A percentile compares a stretch with the other conserved stretches of the same genome.
Conservation (phyloP, 805 yeast genomes). For the Suhomyces vadensis region DNA sequence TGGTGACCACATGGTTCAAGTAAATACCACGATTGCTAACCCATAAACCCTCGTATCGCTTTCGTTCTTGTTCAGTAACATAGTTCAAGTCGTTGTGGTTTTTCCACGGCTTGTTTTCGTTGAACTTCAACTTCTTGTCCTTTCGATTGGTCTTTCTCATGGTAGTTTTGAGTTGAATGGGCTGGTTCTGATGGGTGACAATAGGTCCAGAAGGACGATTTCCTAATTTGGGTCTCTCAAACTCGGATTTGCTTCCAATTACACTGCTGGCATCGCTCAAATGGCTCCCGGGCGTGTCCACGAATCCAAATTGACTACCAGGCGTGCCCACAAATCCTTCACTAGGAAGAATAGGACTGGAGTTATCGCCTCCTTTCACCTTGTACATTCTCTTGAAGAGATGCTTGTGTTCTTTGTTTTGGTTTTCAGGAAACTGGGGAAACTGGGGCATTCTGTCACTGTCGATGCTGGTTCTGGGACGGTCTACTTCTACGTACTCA, state of each 20-base stretch:
- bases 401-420: conserved; percentile 14
- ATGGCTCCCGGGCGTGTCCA: not conserved
- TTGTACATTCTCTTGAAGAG: conserved; percentile 24
- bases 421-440: conserved; percentile 37
- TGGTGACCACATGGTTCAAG: conserved; percentile 39
- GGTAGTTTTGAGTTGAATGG: conserved; percentile 50
- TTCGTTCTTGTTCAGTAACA: conserved; percentile 65
- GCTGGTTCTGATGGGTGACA: conserved; percentile 9
- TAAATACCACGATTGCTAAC: conserved; percentile 79
- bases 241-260: not conserved
- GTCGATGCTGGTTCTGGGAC: conserved; percentile 3
- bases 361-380: conserved; percentile 4
- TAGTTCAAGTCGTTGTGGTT: conserved; percentile 62
- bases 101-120: conserved; percentile 94
- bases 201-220: not conserved
- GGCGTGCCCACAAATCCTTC: not conserved
- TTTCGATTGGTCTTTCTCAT: conserved; percentile 47
- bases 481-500: conserved; percentile 6
- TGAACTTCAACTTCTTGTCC: conserved; percentile 51
- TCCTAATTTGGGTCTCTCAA: not conserved
- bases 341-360: not conserved
- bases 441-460: conserved; percentile 13
- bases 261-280: not conserved
- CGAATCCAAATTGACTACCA: not conserved
- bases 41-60: conserved; percentile 93